Percentiles rank a stretch among this genome's conserved stretches.
Evolutionary conservation across 2,329 filamentous ascomycete genomes (phyloP).

Genomic region (Fusarium sp.): DNA sequence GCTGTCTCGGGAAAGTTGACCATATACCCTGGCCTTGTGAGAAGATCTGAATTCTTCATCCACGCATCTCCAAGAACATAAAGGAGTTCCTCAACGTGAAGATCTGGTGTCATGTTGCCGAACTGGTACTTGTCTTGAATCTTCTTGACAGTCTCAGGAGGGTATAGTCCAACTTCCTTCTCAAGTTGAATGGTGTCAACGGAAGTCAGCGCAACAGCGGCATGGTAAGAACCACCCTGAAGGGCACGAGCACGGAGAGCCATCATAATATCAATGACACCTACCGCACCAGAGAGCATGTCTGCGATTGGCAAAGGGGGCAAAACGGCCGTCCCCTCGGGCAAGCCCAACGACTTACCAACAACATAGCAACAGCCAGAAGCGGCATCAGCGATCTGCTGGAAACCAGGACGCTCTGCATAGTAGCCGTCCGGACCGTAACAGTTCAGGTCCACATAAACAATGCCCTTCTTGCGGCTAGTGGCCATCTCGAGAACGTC

Average conservation of each 20-base stretch:
- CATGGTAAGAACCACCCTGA: slow-evolving; percentile 2
- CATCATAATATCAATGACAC: slow-evolving; percentile 47
- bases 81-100: background rate
- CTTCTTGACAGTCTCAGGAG: background rate
- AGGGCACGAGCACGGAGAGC: slow-evolving; percentile 47
- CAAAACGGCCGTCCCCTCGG: slow-evolving; percentile 31
- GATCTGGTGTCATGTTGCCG: background rate
- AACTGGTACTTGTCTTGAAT: slow-evolving; percentile 8
- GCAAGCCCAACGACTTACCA: background rate
- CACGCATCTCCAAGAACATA: background rate
- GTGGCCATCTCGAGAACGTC: background rate
- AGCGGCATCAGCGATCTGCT: slow-evolving; percentile 68
- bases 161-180: background rate
- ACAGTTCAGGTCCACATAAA: slow-evolving; percentile 74
- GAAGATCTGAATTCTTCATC: background rate
- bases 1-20: background rate
- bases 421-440: slow-evolving; percentile 69
- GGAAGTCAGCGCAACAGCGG: background rate
- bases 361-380: background rate
- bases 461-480: slow-evolving; percentile 65
- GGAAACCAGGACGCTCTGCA: slow-evolving; percentile 71
- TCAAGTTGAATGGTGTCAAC: background rate
- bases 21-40: background rate
- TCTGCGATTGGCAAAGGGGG: slow-evolving; percentile 45
- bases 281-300: slow-evolving; percentile 49